Percentiles rank a stretch among this genome's conserved stretches.
These are phyloP conservation scores for Calocybe cyanea DNA, from an alignment of 768 basidiomycete genomes.

Conservation along the genomic window DNA sequence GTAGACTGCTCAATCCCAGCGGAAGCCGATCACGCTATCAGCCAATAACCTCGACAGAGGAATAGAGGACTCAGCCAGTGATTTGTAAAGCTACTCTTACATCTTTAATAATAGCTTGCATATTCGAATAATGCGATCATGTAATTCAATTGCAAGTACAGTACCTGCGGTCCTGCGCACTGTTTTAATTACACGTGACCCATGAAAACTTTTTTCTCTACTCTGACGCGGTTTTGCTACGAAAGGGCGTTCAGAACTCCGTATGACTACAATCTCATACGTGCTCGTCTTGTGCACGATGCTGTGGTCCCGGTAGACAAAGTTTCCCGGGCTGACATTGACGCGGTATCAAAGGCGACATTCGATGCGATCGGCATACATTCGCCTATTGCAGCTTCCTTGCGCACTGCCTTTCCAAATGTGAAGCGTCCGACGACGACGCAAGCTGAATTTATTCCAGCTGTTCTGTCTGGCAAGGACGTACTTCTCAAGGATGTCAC, in stretches of 20 bases:
- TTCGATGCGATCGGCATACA: slow-evolving; percentile 56
- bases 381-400: slow-evolving; percentile 41
- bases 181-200: slow-evolving; percentile 11
- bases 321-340: background rate
- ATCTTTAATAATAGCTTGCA: background rate
- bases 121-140: background rate
- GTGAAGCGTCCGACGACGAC: slow-evolving; percentile 54
- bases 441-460: slow-evolving; percentile 61
- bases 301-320: slow-evolving; percentile 17
- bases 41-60: slow-evolving; percentile 19
- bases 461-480: slow-evolving; percentile 52
- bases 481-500: slow-evolving; percentile 66
- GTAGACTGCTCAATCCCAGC: slow-evolving; percentile 42
- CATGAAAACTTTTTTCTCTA: slow-evolving; percentile 21
- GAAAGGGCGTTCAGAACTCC: slow-evolving; percentile 7
- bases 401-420: slow-evolving; percentile 59
- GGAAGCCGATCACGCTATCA: slow-evolving; percentile 23
- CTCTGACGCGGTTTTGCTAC: slow-evolving; percentile 13
- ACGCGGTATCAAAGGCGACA: slow-evolving; percentile 10
- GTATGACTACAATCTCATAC: slow-evolving; percentile 9
- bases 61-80: slow-evolving; percentile 6
- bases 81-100: background rate
- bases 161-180: background rate
- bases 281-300: slow-evolving; percentile 20
- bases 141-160: too few species aligned